A percentile compares a stretch with the other conserved stretches of the same genome.
These are phyloP conservation scores for Aspergillus hortae DNA, from an alignment of 2,329 filamentous ascomycete genomes.

Conservation along the genomic window DNA sequence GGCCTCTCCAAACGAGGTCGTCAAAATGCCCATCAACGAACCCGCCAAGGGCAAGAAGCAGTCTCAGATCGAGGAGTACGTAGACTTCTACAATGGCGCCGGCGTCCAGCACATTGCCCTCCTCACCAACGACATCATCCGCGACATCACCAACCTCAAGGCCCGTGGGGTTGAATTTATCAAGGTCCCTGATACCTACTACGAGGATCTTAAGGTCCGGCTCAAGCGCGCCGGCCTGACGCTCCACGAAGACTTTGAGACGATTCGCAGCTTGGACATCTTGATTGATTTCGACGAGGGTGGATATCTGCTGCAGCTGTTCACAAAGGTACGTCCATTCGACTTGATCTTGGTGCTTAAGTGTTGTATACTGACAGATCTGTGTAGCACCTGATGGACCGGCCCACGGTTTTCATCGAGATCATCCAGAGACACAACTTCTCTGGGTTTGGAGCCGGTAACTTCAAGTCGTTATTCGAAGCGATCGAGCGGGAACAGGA, in stretches of 20 bases:
- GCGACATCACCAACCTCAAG: slow-evolving; percentile 71
- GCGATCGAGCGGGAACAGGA: slow-evolving; percentile 93
- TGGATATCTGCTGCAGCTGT: slow-evolving; percentile 74
- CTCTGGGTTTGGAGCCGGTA: slow-evolving; percentile 87
- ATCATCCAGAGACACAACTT: slow-evolving; percentile 93
- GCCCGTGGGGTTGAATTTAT: slow-evolving; percentile 93
- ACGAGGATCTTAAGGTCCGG: slow-evolving; percentile 69
- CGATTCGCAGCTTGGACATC: slow-evolving; percentile 73
- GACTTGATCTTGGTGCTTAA: neutral
- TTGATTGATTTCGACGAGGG: slow-evolving; percentile 93
- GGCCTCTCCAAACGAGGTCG: slow-evolving; percentile 75
- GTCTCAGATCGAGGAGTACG: slow-evolving; percentile 90
- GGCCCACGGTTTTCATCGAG: slow-evolving; percentile 93
- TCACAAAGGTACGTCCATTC: slow-evolving; percentile 57
- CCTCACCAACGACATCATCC: slow-evolving; percentile 74
- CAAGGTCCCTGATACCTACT: slow-evolving; percentile 81
- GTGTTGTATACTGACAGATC: slow-evolving; percentile 4
- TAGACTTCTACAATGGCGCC: slow-evolving; percentile 83
- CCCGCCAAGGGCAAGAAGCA: slow-evolving; percentile 86
- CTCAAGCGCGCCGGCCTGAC: slow-evolving; percentile 60
- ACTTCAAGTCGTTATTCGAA: slow-evolving; percentile 94
- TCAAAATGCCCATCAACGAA: slow-evolving; percentile 99
- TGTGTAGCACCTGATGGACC: slow-evolving; percentile 73
- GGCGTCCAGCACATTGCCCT: slow-evolving; percentile 94
- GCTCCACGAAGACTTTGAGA: slow-evolving; percentile 76